Conservation (phyloP, 163 green algal species). For the Scenedesmus sp. region DNA sequence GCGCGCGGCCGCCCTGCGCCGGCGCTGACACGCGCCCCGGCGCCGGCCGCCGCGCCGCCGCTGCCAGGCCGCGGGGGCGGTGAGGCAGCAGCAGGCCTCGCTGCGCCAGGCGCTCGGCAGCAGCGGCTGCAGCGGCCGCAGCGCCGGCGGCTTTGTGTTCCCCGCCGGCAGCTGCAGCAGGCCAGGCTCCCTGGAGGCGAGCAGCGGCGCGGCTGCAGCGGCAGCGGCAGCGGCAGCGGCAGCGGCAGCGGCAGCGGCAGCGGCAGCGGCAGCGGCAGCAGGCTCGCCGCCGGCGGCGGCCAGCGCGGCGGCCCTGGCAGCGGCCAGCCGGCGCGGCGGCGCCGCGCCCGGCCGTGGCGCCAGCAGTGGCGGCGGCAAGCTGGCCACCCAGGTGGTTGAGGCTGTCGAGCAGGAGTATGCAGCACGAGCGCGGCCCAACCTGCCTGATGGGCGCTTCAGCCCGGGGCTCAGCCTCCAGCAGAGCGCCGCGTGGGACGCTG, state of each 20-base stretch:
- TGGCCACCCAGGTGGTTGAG: conserved; percentile 1
- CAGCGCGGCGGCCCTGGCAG: neutral
- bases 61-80: conserved; percentile 10
- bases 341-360: no score
- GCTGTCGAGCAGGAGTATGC: conserved; percentile 16
- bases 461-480: conserved; percentile 30
- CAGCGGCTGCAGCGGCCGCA: neutral
- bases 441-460: conserved; percentile 30
- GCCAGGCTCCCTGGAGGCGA: neutral
- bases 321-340: neutral
- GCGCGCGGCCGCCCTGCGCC: no score
- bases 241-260: neutral
- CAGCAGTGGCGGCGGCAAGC: conserved; percentile 5
- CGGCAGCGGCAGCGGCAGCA: conserved; percentile 3
- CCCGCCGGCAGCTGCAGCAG: neutral
- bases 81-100: conserved; percentile 20
- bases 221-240: neutral
- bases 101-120: conserved; percentile 1
- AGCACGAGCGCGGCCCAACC: conserved; percentile 5
- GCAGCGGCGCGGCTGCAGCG: neutral
- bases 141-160: conserved; percentile 13
- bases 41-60: no score
- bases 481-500: conserved; percentile 7
- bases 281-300: no score
- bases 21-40: no score